Base-by-base conservation (phyloP, 805 yeast genomes). In the Saccharomycopsis olivae region DNA sequence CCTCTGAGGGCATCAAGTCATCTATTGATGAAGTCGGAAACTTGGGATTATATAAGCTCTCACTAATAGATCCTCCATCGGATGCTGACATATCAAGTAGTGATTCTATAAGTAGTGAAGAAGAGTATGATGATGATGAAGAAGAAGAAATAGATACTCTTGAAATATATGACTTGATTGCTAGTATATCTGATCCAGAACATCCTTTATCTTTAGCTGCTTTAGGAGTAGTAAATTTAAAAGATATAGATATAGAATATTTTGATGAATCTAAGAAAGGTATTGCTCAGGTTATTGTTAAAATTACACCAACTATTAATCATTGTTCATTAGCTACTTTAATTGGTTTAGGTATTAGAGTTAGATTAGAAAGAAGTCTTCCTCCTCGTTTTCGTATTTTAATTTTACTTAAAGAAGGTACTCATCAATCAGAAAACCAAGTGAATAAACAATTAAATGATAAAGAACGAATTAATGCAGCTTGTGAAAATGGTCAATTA, bases 381-480 rank as follows among this genome's bases (percentile, higher is more conserved):
- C 95, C 96, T 1, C 75, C 86, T 3, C 65, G 95, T 41, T 88
- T 73, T 64, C 68, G 97, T 49, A 76, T 86, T 43, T 72, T 77
- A 11, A 81, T 92, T 23, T 61, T 81, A 29, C 71, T 92, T 36
- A 87, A 88, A 53, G 84, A 85, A 51, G 97, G 97, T 1, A 74
- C 94, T 1, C 99, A 92, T 56, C 96, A 92, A 58, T 83, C 95
- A 55, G 98, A 92, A 56, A 73, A 73, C 49, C 98, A 92, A 56
- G 97, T 92, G 17, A 92, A 92, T 60, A 89, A 89, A 56, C 99
- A 92, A 61, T 69, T 92, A 45, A 92, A 92, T 54, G 99, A 92
- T 56, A 92, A 92, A 61, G 99, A 92, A 60, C 67, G 99, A 47
- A 96, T 92, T 0, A 94, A 95, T 24, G 98, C 98, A 20, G 99